Conservation (phyloP, 2,329 filamentous ascomycete genomes). For the Acrocalymma vagum region DNA sequence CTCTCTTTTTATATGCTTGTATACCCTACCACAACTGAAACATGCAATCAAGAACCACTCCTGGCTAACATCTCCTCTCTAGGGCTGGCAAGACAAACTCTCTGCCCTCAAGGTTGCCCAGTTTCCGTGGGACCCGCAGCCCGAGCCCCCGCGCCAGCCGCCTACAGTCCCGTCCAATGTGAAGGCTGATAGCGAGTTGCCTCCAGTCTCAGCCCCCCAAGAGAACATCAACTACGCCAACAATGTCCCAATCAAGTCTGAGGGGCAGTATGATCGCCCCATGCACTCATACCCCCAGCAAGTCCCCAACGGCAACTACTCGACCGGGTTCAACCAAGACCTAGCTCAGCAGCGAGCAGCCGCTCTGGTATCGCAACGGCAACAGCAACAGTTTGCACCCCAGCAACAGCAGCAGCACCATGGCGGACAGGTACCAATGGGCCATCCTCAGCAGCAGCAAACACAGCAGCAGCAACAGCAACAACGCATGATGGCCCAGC, state of each 20-base stretch:
- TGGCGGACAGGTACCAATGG: slow-evolving; percentile 35
- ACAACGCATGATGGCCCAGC: slow-evolving; percentile 26
- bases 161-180: slow-evolving; percentile 54
- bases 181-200: slow-evolving; percentile 41
- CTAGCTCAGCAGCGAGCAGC: slow-evolving; percentile 64
- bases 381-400: slow-evolving; percentile 36
- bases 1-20: no score
- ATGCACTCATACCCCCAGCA: slow-evolving; percentile 36
- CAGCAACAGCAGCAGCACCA: slow-evolving; percentile 40
- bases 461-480: slow-evolving; percentile 31
- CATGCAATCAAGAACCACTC: no score
- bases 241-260: slow-evolving; percentile 61
- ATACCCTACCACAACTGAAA: no score
- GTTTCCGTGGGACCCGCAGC: slow-evolving; percentile 92
- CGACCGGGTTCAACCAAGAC: slow-evolving; percentile 49
- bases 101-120: slow-evolving; percentile 83
- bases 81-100: slow-evolving; percentile 96
- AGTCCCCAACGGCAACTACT: slow-evolving; percentile 45
- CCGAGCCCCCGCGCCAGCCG: slow-evolving; percentile 60
- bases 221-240: slow-evolving; percentile 40
- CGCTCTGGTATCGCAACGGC: slow-evolving; percentile 53
- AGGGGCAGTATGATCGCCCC: slow-evolving; percentile 48
- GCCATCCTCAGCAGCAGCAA: slow-evolving; percentile 32
- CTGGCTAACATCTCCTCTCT: slow-evolving; percentile 1
- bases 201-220: slow-evolving; percentile 37